Conservation (phyloP, 108 stramenopile species). For the Licmophora abbreviata region DNA sequence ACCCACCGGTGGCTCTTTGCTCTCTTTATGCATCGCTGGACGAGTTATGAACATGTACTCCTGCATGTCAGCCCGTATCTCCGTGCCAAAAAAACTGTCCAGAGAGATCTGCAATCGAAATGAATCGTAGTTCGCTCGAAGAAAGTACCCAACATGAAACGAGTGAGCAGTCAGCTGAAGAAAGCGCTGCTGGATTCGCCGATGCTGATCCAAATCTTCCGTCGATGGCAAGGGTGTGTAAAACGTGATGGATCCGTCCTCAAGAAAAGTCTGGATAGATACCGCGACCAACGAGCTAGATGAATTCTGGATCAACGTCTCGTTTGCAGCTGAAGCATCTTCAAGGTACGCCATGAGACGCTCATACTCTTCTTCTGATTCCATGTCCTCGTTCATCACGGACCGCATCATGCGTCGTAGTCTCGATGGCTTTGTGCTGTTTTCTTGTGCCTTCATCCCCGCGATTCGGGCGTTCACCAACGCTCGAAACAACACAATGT, state of each 20-base stretch:
- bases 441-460: background rate
- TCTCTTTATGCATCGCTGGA: no score
- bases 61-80: constrained; percentile 25
- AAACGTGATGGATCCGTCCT: constrained; percentile 26
- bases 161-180: constrained; percentile 21
- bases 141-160: constrained; percentile 8
- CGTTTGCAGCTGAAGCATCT: constrained; percentile 8
- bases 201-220: constrained; percentile 12
- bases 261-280: constrained; percentile 19
- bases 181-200: constrained; percentile 29
- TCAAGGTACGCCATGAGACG: constrained; percentile 30
- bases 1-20: background rate
- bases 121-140: constrained; percentile 41
- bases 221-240: constrained; percentile 23
- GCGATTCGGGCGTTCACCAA: constrained; percentile 27
- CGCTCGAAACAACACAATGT: constrained; percentile 48
- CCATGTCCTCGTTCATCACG: constrained; percentile 17
- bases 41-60: constrained; percentile 11
- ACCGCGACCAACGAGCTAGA: constrained; percentile 17
- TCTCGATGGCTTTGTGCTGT: constrained; percentile 3
- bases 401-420: constrained; percentile 6
- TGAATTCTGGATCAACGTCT: constrained; percentile 3
- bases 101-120: constrained; percentile 22
- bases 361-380: constrained; percentile 11
- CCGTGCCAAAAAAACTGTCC: constrained; percentile 22